phyloP scores from a whole-genome alignment of 805 yeast species.

The Nematodospora valgi region DNA sequence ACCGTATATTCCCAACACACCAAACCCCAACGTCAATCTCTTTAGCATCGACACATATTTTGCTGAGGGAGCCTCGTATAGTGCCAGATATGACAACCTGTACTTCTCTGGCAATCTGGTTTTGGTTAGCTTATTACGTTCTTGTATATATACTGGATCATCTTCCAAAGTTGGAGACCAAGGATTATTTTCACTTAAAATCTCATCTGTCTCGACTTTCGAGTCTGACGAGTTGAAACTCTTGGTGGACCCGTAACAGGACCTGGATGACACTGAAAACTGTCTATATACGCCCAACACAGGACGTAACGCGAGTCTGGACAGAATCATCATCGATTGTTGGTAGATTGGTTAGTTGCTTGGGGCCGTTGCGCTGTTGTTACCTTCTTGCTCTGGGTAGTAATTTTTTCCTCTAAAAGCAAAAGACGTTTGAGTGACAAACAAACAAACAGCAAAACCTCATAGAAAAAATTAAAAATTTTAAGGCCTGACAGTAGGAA shows the following conservation, averaged over 20 bases:
- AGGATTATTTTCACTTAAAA: constrained; percentile 39
- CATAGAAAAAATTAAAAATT: constrained; percentile 2
- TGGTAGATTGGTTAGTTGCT: too few species aligned
- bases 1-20: constrained; percentile 56
- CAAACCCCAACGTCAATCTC: constrained; percentile 59
- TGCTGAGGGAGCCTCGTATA: constrained; percentile 62
- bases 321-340: too few species aligned
- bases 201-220: constrained; percentile 40
- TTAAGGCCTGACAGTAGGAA: constrained; percentile 1
- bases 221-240: constrained; percentile 19
- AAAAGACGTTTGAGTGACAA: background rate
- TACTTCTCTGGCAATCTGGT: constrained; percentile 49
- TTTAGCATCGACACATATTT: constrained; percentile 61
- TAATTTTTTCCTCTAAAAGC: too few species aligned
- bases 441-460: background rate
- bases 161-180: constrained; percentile 44
- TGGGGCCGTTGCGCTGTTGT: too few species aligned
- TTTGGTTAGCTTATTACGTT: constrained; percentile 37
- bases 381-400: too few species aligned
- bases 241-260: constrained; percentile 1
- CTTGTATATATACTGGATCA: constrained; percentile 41
- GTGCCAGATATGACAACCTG: constrained; percentile 56
- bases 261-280: too few species aligned
- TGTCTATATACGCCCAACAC: background rate
- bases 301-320: too few species aligned